phyloP scores from a whole-genome alignment of 2,329 filamentous ascomycete genomes.

The Zymoseptoria passerinii region DNA sequence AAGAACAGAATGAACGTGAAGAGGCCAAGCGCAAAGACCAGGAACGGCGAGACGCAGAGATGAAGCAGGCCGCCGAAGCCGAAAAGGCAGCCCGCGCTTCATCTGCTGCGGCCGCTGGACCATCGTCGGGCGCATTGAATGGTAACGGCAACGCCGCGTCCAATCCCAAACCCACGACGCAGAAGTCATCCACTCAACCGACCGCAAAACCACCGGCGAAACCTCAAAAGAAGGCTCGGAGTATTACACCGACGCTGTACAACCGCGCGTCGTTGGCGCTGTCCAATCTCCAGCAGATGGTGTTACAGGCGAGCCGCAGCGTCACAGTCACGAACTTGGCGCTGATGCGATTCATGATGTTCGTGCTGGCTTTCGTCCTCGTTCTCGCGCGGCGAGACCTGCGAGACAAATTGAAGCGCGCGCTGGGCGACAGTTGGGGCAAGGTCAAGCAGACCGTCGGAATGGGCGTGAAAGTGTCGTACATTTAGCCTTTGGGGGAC shows the following conservation, averaged over 20 bases:
- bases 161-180: neutral
- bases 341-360: constrained; percentile 59
- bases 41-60: constrained; percentile 28
- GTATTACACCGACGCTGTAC: constrained; percentile 16
- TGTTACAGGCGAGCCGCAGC: constrained; percentile 37
- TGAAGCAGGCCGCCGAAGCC: constrained; percentile 22
- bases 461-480: constrained; percentile 96
- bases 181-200: neutral
- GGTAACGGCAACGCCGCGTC: neutral
- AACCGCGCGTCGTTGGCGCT: constrained; percentile 29
- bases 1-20: constrained; percentile 28
- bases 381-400: constrained; percentile 68
- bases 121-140: neutral
- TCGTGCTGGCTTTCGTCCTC: constrained; percentile 68
- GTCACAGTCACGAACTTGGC: constrained; percentile 47
- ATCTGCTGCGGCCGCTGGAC: neutral
- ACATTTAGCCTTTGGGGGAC: constrained; percentile 53
- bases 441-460: constrained; percentile 79
- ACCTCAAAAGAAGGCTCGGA: constrained; percentile 15
- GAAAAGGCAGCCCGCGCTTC: constrained; percentile 11
- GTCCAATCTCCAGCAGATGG: constrained; percentile 37
- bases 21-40: constrained; percentile 21
- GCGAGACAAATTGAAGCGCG: constrained; percentile 61
- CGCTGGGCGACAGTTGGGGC: constrained; percentile 64
- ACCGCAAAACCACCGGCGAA: constrained; percentile 13